Base-by-base conservation (phyloP, 169 alveolate species). In the Plasmodium inui region DNA sequence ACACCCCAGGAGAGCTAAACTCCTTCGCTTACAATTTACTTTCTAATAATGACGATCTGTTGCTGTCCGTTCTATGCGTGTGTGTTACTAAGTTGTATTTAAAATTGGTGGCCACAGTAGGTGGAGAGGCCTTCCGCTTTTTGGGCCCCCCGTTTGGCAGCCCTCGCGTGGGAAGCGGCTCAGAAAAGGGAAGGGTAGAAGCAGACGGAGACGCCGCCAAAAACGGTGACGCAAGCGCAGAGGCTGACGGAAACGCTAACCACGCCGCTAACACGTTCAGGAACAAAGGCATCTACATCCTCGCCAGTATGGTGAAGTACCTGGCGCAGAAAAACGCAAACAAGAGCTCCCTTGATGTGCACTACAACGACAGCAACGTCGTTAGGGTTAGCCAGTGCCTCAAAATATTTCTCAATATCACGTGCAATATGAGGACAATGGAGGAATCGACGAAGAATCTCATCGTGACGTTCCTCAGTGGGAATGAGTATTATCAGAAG, bases 1-100 rank as follows among this genome's bases (percentile, higher is more conserved):
- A 90, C 2, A 46, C 88, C 19, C 92, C 89, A 0, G 70, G 41
- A 3, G 28, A 79, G 32, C 28, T 91, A 12, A 37, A 83, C 82
- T 39, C 93, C 2, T 84, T 83, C 46, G 57, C 92, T 19, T 96
- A 96, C 53, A 70, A 92, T 22, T 44, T 96, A 37, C 84, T 96
- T 8, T 71, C 80, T 5, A 85, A 80, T 10, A 94, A 93, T 92
- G 96, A 82, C 71, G 97, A 46, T 19, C 92, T 50, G 81, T 92
- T 39, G 83, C 41, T 82, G n/a, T 94, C 80, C 2, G 96, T 83
- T 76, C 61, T 91, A 74, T 93, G 92, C 37, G 95, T 72, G 0
- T 92, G 72, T 26, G 19, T 92, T 32, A 95, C 91, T 12, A 81
- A 82, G 76, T 89, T 74, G 83, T 84, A 83, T 93, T 73, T 71